These are phyloP conservation scores for Bisporella sp. DNA, from an alignment of 2,329 filamentous ascomycete genomes.

Conservation along the genomic window DNA sequence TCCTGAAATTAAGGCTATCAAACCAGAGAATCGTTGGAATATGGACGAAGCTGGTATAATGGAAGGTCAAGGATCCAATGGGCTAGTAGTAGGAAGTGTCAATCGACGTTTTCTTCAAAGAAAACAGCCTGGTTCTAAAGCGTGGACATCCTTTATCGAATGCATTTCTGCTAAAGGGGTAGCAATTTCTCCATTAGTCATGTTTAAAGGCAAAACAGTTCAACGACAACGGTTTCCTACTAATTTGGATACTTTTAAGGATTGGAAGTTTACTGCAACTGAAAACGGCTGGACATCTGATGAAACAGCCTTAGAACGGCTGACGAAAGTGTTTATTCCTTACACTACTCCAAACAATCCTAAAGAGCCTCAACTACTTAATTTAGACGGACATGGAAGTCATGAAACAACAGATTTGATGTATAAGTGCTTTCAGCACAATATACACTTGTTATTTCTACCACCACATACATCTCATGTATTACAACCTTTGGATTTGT, in stretches of 20 bases:
- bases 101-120: conserved; percentile 2
- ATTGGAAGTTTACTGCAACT: conserved; percentile 3
- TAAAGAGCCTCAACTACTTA: conserved; percentile 1
- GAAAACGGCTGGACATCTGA: conserved; percentile 6
- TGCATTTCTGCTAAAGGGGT: background rate
- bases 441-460: background rate
- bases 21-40: conserved; percentile 3
- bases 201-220: conserved; percentile 7
- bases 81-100: background rate
- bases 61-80: conserved; percentile 1
- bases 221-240: conserved; percentile 5
- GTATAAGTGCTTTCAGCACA: background rate
- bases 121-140: conserved; percentile 3
- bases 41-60: conserved; percentile 5
- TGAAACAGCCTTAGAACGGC: conserved; percentile 5
- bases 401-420: conserved; percentile 4
- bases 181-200: conserved; percentile 1
- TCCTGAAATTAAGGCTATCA: background rate
- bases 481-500: background rate
- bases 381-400: conserved; percentile 2
- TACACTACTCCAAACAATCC: background rate
- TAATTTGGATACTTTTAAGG: background rate
- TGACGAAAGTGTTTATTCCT: conserved; percentile 3
- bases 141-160: conserved; percentile 3
- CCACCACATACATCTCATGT: background rate